Evolutionary conservation across 1,284 basidiomycete genomes (phyloP), one percentile per base, ranked within the genome.

Genomic region (Singerocomus rubriflavus): DNA sequence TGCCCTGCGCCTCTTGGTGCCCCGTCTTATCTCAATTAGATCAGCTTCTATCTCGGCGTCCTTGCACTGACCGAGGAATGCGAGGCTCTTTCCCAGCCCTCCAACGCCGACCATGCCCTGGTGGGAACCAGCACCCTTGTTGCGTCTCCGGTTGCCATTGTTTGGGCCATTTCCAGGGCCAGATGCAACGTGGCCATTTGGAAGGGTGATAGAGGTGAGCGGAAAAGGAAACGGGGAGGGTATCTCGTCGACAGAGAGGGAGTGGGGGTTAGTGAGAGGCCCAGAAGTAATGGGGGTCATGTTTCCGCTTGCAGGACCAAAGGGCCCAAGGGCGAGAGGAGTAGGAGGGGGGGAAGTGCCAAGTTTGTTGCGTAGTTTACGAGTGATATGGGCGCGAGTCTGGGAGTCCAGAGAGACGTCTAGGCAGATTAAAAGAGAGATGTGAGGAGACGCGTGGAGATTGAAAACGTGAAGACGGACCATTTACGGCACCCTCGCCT

Each of bases 181-280:
- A 70, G 74, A 65, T 11, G 61, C 52, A 7, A 46, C 37, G n/a
- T 62, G 59, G 51, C 60, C 67, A 53, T 63, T 68, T 17, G 60
- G 57, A 46, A 68, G 65, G 14, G 61, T 55, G 30, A 65, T 68
- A 14, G 78, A 73, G 4, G 84, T 86, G 17, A 91, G 77, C 4
- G 88, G 81, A 13, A 91, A 73, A 0, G 88, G 85, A 72, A 90
- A 91, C 4, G 86, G 85, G 0, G 88, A 90, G 2, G 87, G 85
- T 27, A 91, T 77, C 61, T 91, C 88, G 58, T 91, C 89, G 36
- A 91, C 83, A 4, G 84, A 78, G 40, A 91, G 79, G 1, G 88
- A 90, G 61, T 88, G 84, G 5, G 88, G 88, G 62, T 89, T 90
- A 14, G 79, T 76, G 62, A 88, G 77, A 0, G 83, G 82, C 0